Evolutionary conservation across 495 filamentous ascomycete species (phyloP).

Genomic region (Hypoxylon lienhwacheense): DNA sequence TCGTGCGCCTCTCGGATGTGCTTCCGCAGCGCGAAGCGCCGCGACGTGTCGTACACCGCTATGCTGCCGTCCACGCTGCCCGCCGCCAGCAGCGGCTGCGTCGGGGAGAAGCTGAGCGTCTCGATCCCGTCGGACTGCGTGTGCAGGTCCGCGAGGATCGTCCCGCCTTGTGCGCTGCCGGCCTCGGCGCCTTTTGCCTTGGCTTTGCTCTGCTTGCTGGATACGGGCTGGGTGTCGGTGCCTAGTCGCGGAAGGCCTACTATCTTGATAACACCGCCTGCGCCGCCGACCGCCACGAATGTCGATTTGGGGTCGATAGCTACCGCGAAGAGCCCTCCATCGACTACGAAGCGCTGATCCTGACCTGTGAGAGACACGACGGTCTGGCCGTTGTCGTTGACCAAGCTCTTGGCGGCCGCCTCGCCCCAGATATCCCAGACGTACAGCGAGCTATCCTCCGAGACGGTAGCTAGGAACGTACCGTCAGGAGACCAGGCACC

Average conservation of each 20-base stretch:
- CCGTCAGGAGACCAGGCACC: conserved; percentile 91
- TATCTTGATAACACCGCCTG: conserved; percentile 77
- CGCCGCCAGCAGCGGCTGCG: conserved; percentile 77
- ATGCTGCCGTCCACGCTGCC: conserved; percentile 91
- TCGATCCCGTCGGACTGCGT: conserved; percentile 75
- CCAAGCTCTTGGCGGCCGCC: conserved; percentile 72
- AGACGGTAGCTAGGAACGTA: conserved; percentile 83
- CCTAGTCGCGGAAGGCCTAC: conserved; percentile 77
- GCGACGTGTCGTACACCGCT: conserved; percentile 80
- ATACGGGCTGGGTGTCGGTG: conserved; percentile 36
- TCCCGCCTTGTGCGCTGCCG: conserved; percentile 55
- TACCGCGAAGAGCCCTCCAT: conserved; percentile 86
- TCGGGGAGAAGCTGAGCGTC: conserved; percentile 78
- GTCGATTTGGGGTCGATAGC: conserved; percentile 75
- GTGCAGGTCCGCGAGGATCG: conserved; percentile 67
- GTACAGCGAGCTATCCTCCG: conserved; percentile 84
- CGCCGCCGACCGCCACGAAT: conserved; percentile 84
- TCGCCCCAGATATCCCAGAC: conserved; percentile 91
- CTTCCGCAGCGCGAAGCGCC: conserved; percentile 77
- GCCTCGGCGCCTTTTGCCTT: conserved; percentile 49
- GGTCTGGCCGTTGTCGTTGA: conserved; percentile 67
- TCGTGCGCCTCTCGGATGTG: conserved; percentile 82
- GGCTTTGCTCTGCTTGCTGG: conserved; percentile 39
- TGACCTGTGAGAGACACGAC: conserved; percentile 77
- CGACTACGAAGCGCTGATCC: conserved; percentile 89